A percentile compares a stretch with the other conserved stretches of the same genome.
phyloP scores from a whole-genome alignment of 345 rosid species.

The Erodium maritimum region DNA sequence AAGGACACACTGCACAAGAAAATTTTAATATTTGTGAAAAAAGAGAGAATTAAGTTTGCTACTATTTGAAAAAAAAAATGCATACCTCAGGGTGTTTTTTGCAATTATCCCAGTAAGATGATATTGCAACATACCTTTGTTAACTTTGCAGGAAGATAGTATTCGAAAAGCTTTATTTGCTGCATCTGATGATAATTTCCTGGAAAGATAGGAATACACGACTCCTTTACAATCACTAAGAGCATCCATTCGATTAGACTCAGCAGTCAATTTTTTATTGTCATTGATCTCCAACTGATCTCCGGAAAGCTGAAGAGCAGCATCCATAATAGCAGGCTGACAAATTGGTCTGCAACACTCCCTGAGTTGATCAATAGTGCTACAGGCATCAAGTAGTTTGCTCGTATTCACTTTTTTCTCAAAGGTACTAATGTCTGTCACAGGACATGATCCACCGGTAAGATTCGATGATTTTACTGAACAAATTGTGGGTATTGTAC shows the following conservation, averaged over 20 bases:
- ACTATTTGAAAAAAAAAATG: no score
- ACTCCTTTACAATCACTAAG: conserved; percentile 75
- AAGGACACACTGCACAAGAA: conserved; percentile 68
- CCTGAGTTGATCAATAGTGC: conserved; percentile 72
- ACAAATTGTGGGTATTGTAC: conserved; percentile 54
- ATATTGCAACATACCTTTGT: conserved; percentile 42
- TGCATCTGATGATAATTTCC: conserved; percentile 53
- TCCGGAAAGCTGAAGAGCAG: conserved; percentile 66
- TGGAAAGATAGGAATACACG: conserved; percentile 66
- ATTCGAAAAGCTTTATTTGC: conserved; percentile 69
- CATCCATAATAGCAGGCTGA: conserved; percentile 76
- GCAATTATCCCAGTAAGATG: no score
- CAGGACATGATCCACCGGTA: conserved; percentile 88
- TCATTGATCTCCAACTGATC: conserved; percentile 34
- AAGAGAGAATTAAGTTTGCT: neutral
- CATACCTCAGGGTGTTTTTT: no score
- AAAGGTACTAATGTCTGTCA: conserved; percentile 46
- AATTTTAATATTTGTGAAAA: neutral
- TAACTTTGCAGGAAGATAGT: conserved; percentile 82
- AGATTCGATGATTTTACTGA: conserved; percentile 74
- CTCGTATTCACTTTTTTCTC: conserved; percentile 70
- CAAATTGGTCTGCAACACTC: conserved; percentile 91
- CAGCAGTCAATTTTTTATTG: conserved; percentile 31
- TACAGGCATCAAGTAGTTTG: conserved; percentile 73
- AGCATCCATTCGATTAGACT: conserved; percentile 37